These are phyloP conservation scores for Trichosanthes cucumerina DNA, from an alignment of 306 rosid species.

Conservation along the genomic window DNA sequence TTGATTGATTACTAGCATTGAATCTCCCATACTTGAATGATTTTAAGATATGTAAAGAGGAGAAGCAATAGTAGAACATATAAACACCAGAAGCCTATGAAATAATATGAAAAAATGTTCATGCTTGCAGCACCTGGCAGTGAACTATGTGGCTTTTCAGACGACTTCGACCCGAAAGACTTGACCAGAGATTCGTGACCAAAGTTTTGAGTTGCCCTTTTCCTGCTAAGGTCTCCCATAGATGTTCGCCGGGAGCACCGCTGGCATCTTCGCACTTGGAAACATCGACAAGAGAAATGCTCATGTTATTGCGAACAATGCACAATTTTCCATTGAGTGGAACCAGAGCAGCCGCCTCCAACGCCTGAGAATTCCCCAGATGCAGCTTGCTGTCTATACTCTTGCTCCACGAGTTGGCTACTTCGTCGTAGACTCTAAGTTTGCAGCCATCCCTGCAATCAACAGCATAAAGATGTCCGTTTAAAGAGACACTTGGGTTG, in stretches of 20 bases:
- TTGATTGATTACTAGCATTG: background rate
- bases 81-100: background rate
- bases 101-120: slow-evolving; percentile 13
- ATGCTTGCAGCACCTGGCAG: slow-evolving; percentile 96
- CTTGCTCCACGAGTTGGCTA: slow-evolving; percentile 75
- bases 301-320: slow-evolving; percentile 91
- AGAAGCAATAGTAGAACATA: background rate
- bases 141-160: slow-evolving; percentile 92
- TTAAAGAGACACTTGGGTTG: slow-evolving; percentile 79
- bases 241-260: slow-evolving; percentile 44
- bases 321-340: slow-evolving; percentile 89
- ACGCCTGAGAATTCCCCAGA: slow-evolving; percentile 72
- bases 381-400: slow-evolving; percentile 91
- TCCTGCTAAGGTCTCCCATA: slow-evolving; percentile 93
- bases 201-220: slow-evolving; percentile 70
- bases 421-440: slow-evolving; percentile 68
- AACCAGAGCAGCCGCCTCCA: slow-evolving; percentile 95
- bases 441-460: slow-evolving; percentile 95
- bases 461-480: slow-evolving; percentile 76
- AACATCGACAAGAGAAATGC: slow-evolving; percentile 86
- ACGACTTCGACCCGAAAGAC: slow-evolving; percentile 73
- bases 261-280: slow-evolving; percentile 43
- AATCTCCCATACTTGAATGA: background rate
- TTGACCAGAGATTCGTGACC: slow-evolving; percentile 82
- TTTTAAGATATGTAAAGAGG: background rate